These are phyloP conservation scores for Tuber aestivum DNA, from an alignment of 495 filamentous ascomycete genomes.

Conservation along the genomic window DNA sequence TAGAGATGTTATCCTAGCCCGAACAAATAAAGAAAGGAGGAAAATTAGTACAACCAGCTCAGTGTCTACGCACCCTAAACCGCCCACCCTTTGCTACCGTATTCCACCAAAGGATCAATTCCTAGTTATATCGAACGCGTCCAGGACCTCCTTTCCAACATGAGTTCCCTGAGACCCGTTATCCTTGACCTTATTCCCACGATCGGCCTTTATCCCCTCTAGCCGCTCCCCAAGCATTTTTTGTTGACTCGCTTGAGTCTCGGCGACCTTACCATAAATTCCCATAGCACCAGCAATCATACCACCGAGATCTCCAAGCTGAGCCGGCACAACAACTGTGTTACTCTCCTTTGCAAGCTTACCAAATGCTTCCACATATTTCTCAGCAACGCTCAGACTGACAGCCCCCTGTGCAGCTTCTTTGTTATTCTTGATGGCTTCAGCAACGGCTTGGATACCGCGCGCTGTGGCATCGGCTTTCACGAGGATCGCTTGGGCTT, in stretches of 20 bases:
- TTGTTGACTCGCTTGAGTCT: slow-evolving; percentile 61
- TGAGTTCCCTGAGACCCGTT: background rate
- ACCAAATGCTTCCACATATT: slow-evolving; percentile 93
- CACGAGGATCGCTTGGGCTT: slow-evolving; percentile 85
- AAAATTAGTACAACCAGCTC: background rate
- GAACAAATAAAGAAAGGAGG: background rate
- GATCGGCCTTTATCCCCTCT: background rate
- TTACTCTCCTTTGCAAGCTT: slow-evolving; percentile 90
- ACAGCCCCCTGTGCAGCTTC: slow-evolving; percentile 73
- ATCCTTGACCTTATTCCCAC: background rate
- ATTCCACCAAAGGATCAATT: background rate
- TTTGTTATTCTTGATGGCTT: slow-evolving; percentile 62
- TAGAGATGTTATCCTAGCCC: background rate
- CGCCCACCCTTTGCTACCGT: background rate
- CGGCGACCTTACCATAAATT: slow-evolving; percentile 88
- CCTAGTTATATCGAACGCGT: background rate
- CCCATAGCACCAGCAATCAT: slow-evolving; percentile 97
- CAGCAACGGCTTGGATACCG: slow-evolving; percentile 80
- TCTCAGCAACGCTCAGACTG: slow-evolving; percentile 84
- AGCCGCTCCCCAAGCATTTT: slow-evolving; percentile 8
- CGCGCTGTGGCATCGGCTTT: slow-evolving; percentile 78
- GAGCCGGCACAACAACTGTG: slow-evolving; percentile 87
- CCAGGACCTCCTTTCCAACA: background rate
- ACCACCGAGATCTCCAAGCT: slow-evolving; percentile 91
- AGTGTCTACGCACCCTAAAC: background rate